Percentiles rank a stretch among this genome's conserved stretches.
phyloP scores from a whole-genome alignment of 2,329 filamentous ascomycete genomes.

The Penicillium paneum region DNA sequence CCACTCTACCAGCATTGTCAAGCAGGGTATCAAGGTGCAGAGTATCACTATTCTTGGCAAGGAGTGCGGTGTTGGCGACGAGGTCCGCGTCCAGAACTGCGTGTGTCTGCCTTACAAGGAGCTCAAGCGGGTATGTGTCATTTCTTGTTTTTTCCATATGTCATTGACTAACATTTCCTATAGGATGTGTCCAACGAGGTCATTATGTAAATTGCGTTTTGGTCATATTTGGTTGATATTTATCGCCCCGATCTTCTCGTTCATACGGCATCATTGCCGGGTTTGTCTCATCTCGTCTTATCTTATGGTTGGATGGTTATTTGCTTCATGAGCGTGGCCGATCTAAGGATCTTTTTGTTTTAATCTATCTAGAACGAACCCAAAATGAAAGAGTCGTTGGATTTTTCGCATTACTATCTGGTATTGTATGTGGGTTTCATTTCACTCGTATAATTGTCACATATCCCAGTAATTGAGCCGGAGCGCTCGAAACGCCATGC shows the following conservation, averaged over 20 bases:
- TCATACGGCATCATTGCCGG: slow-evolving; percentile 14
- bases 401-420: background rate
- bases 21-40: slow-evolving; percentile 98
- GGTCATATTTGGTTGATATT: slow-evolving; percentile 15
- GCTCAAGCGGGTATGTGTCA: slow-evolving; percentile 78
- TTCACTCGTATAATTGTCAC: background rate
- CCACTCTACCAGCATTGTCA: slow-evolving; percentile 91
- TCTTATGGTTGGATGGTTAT: slow-evolving; percentile 19
- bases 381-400: slow-evolving; percentile 9
- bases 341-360: slow-evolving; percentile 9
- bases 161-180: slow-evolving; percentile 1
- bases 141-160: background rate
- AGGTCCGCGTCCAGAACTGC: slow-evolving; percentile 95
- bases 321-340: slow-evolving; percentile 14
- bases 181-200: slow-evolving; percentile 56
- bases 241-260: slow-evolving; percentile 17
- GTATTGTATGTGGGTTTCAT: background rate
- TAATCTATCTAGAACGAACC: slow-evolving; percentile 13
- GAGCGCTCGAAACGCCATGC: slow-evolving; percentile 1
- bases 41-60: slow-evolving; percentile 97
- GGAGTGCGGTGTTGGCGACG: slow-evolving; percentile 90
- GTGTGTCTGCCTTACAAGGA: slow-evolving; percentile 98
- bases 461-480: slow-evolving; percentile 3
- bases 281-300: slow-evolving; percentile 7
- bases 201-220: slow-evolving; percentile 69